These are phyloP conservation scores for Ceratobasidium sp. DNA, from an alignment of 1,284 basidiomycete species.

Conservation along the genomic window DNA sequence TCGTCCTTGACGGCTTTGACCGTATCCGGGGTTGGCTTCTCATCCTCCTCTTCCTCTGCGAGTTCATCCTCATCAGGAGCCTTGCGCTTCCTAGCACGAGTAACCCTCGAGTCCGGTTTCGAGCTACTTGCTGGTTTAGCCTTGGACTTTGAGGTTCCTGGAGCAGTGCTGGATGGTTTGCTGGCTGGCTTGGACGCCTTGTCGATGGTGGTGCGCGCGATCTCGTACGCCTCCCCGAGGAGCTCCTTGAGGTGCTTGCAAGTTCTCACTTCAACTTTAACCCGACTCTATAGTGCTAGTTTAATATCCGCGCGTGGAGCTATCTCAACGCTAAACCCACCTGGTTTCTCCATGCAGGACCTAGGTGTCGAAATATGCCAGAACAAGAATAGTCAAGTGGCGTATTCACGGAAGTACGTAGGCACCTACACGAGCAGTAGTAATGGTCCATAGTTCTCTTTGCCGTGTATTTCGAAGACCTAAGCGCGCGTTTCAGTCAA, in stretches of 20 bases:
- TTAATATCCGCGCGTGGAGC: not conserved
- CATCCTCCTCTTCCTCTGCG: not conserved
- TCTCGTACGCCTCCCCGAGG: constrained; percentile 30
- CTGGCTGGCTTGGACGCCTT: constrained; percentile 21
- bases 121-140: not conserved
- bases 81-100: constrained; percentile 30
- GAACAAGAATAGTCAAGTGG: not conserved
- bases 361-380: not conserved
- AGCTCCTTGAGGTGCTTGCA: constrained; percentile 39
- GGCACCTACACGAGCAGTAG: constrained; percentile 33
- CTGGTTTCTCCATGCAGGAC: constrained; percentile 41
- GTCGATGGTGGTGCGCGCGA: constrained; percentile 17
- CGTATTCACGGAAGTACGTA: not conserved
- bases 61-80: constrained; percentile 17
- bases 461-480: constrained; percentile 32
- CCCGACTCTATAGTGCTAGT: constrained; percentile 9
- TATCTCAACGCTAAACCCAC: not conserved
- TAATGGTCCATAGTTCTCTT: constrained; percentile 33
- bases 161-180: not conserved
- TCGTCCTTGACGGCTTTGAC: not conserved
- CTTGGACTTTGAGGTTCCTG: not conserved
- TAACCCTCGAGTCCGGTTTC: not conserved
- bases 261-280: constrained; percentile 31
- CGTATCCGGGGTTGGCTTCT: not conserved
- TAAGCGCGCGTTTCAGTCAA: constrained; percentile 12